A percentile compares a stretch with the other conserved stretches of the same genome.
Conservation (phyloP, 208 protist genomes). For the Acanthamoeba triangularis region DNA sequence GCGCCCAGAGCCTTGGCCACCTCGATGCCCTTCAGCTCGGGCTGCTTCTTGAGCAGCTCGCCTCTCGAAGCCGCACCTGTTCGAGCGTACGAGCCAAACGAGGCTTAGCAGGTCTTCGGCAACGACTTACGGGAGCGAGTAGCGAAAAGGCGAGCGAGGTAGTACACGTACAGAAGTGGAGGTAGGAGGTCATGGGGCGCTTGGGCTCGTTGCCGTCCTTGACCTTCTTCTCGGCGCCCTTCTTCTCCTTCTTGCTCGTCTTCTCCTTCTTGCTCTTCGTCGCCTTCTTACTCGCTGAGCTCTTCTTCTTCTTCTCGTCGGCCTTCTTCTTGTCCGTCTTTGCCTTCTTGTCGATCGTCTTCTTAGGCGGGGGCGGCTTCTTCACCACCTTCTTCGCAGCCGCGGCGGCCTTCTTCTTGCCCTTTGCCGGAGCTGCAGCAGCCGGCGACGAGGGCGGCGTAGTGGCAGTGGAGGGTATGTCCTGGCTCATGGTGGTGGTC, state of each 20-base stretch:
- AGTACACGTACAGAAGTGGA: neutral
- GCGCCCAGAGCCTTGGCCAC: conserved; percentile 16
- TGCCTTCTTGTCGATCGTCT: conserved; percentile 17
- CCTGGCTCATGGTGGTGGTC: neutral
- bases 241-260: neutral
- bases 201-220: conserved; percentile 50
- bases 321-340: neutral
- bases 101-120: neutral
- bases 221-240: neutral
- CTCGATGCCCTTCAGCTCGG: conserved; percentile 6
- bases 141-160: neutral
- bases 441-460: neutral
- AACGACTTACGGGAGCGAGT: neutral
- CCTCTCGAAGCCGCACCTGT: neutral
- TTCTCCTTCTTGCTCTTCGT: neutral
- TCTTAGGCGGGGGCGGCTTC: neutral
- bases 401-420: neutral
- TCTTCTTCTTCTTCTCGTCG: neutral
- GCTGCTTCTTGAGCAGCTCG: conserved; percentile 23
- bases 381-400: neutral
- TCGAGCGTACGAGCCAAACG: neutral
- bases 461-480: neutral
- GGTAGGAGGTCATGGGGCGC: neutral
- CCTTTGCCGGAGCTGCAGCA: neutral
- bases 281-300: neutral